These are phyloP conservation scores for Chrysanthemum seticuspe DNA, from an alignment of 129 eudicot species.

Conservation along the genomic window DNA sequence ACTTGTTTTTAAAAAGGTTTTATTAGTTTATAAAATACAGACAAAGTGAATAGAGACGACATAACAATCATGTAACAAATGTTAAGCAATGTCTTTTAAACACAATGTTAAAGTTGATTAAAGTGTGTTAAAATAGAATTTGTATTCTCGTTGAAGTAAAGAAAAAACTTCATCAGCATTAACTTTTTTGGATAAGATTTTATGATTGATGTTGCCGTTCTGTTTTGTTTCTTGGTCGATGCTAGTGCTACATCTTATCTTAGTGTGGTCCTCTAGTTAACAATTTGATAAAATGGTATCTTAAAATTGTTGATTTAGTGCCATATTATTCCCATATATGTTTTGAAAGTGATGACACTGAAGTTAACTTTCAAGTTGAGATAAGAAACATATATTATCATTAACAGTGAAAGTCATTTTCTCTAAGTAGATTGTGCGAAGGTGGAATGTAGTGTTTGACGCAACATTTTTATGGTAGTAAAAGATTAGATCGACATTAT, in stretches of 20 bases:
- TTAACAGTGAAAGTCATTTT: slow-evolving; percentile 11
- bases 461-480: too few relatives aligned
- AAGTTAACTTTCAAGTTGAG: background rate
- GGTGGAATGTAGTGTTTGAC: too few relatives aligned
- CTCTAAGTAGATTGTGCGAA: background rate
- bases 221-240: slow-evolving; percentile 3
- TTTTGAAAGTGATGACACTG: slow-evolving; percentile 7
- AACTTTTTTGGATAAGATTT: background rate
- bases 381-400: slow-evolving; percentile 20
- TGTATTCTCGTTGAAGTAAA: background rate
- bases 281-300: background rate
- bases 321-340: background rate
- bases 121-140: background rate
- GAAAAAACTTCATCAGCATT: background rate
- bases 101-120: too few relatives aligned
- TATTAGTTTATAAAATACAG: too few relatives aligned
- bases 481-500: too few relatives aligned
- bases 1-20: too few relatives aligned
- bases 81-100: too few relatives aligned
- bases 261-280: background rate
- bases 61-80: too few relatives aligned
- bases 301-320: background rate
- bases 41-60: too few relatives aligned
- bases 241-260: slow-evolving; percentile 1
- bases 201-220: slow-evolving; percentile 6